Percentiles rank a stretch among this genome's conserved stretches.
Conservation (phyloP, 768 basidiomycete genomes). For the Phylloporus sp. region DNA sequence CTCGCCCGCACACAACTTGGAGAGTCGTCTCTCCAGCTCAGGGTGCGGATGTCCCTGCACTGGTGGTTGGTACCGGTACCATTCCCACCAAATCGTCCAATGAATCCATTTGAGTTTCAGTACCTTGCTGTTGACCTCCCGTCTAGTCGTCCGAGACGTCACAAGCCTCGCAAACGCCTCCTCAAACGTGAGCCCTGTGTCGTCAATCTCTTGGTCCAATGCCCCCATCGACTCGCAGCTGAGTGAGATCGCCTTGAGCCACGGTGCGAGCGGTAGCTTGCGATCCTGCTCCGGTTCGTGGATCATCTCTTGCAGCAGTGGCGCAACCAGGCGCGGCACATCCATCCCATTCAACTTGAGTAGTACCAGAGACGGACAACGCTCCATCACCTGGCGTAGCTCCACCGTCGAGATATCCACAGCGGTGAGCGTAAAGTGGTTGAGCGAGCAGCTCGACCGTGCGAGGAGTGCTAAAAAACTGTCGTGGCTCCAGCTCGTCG, state of each 20-base stretch:
- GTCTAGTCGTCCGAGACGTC: constrained; percentile 23
- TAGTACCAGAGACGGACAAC: constrained; percentile 28
- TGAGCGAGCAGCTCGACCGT: constrained; percentile 27
- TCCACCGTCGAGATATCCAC: constrained; percentile 21
- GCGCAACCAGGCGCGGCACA: constrained; percentile 19
- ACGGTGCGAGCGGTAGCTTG: constrained; percentile 22
- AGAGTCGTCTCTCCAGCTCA: constrained; percentile 23
- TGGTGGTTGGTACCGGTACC: constrained; percentile 21
- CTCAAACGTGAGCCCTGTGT: constrained; percentile 26
- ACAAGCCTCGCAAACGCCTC: constrained; percentile 23
- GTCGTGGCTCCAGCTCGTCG: constrained; percentile 28
- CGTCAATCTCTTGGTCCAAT: constrained; percentile 19
- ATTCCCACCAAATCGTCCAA: constrained; percentile 32
- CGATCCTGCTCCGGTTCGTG: constrained; percentile 13
- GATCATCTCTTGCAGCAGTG: constrained; percentile 25
- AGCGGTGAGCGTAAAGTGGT: constrained; percentile 29
- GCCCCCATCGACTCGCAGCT: constrained; percentile 28
- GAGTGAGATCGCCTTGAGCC: constrained; percentile 29
- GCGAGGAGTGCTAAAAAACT: constrained; percentile 24
- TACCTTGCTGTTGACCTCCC: constrained; percentile 23
- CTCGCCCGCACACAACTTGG: constrained; percentile 19
- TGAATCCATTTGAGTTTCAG: constrained; percentile 29
- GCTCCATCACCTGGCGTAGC: constrained; percentile 24
- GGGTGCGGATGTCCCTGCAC: constrained; percentile 19
- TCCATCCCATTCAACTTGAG: constrained; percentile 27